Evolutionary conservation across 805 yeast genomes (phyloP), one percentile per base, ranked within the genome.

Genomic region (Kodamaea lidongshanica): DNA sequence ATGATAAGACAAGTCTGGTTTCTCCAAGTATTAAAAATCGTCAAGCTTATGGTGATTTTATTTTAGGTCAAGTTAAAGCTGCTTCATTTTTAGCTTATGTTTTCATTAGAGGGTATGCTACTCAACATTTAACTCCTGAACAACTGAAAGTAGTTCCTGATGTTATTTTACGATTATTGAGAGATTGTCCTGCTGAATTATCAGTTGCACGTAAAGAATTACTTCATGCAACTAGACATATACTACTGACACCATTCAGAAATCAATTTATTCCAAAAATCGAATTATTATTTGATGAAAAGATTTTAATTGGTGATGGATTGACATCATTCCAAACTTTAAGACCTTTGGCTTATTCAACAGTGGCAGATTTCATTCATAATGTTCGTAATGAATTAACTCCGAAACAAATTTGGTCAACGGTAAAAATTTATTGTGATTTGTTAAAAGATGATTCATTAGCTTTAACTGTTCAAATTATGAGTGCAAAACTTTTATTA

Each of bases 351-450:
- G 97, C 97, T 0, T 92, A 88, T 54, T 82, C 94, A 19, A 85
- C 94, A 9, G 89, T 92, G 28, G 97, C 98, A 0, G 99, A 92
- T 50, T 79, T 94, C 45, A 81, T 92, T 32, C 97, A 92, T 48
- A 86, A 85, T 48, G 89, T 89, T 3, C 75, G 96, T 42, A 72
- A 78, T 28, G 94, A 88, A 42, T 61, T 92, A 31, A 78, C 83
- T 1, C 74, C 88, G 2, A 76, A 74, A 22, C 96, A 86, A 50
- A 80, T 92, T 7, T 79, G 94, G 79, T 77, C 80, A 35, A 84
- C 96, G 0, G 89, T 94, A 4, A 72, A 69, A 25, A 79, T 85
- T 34, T 92, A 86, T 49, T 80, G 95, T 46, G 72, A 70, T 16
- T 77, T 86, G 42, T 61, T 92, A 39, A 80, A 81, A 43, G 97